Base-by-base conservation (phyloP, 2,329 filamentous ascomycete species). In the Alternaria arborescens region DNA sequence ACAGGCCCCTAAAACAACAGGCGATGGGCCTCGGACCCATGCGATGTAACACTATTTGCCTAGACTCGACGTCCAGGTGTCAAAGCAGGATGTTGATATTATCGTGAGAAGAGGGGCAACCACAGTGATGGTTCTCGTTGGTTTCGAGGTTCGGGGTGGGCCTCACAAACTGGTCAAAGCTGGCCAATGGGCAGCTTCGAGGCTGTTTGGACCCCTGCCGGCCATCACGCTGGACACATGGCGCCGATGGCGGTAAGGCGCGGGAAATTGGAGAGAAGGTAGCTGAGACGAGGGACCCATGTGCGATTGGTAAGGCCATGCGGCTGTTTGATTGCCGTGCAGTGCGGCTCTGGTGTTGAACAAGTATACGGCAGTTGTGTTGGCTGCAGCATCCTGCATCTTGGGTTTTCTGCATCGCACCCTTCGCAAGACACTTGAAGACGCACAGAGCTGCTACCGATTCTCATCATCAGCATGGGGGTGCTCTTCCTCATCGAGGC, bases 231-330 rank as follows among this genome's bases (percentile, higher is more conserved):
- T 67, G 64, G 38, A 42, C 60, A 60, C 56, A 63, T 52, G 66
- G 65, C 58, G 60, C 58, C 55, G 56, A 63, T 52, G 66, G 65
- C 59, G 60, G 61, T 42, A 60, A 54, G 60, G 42, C 54, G 66
- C 62, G 57, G 61, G 66, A 68, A 51, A 67, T 68, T 67, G 56
- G 41, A 36, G 42, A 42, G 20, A 22, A 30, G 48, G 58, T 24
- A 28, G 38, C 36, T 52, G 55, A 59, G 55, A 55, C 55, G 46
- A 42, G 53, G 30, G 40, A 54, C 34, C 34, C 41, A n/a, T 12
- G 51, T 24, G 16, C 42, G 46, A 50, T 60, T 52, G 61, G 46
- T n/a, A 54, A 36, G 42, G 42, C 44, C 26, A 47, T 48, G 46
- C 32, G 52, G 22, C 44, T 47, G 20, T 34, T 53, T 42, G 32